Evolutionary conservation across 176 grass and related monocot genomes (phyloP).

Genomic region (Oryza punctata): DNA sequence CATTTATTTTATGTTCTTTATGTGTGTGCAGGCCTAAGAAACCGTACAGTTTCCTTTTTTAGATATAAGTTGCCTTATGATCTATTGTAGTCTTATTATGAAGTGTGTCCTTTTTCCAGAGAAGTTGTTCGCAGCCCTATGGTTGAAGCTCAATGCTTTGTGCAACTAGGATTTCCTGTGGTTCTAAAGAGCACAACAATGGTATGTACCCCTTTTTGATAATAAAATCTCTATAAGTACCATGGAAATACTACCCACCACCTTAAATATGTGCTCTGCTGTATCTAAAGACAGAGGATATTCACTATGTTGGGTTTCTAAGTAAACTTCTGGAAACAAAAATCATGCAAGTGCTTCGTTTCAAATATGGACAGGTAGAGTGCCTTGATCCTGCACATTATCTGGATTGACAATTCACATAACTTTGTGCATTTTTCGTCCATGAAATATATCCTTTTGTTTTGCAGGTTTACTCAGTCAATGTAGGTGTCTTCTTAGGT

Average conservation of each 20-base stretch:
- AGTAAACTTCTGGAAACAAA: constrained; percentile 98
- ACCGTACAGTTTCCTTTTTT: constrained; percentile 17
- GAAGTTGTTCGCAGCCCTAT: constrained; percentile 95
- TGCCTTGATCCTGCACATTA: constrained; percentile 19
- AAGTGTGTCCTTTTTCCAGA: constrained; percentile 50
- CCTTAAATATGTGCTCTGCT: constrained; percentile 40
- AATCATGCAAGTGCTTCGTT: constrained; percentile 98
- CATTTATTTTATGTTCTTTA: constrained; percentile 33
- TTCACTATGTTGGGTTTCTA: constrained; percentile 92
- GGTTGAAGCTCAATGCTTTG: constrained; percentile 99
- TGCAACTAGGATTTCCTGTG: constrained; percentile 93
- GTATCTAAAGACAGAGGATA: constrained; percentile 77
- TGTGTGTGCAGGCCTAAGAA: constrained; percentile 28
- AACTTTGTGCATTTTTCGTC: constrained; percentile 18
- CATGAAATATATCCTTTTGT: constrained; percentile 35
- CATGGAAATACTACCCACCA: constrained; percentile 27
- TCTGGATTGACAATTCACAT: constrained; percentile 23
- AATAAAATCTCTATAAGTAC: neutral
- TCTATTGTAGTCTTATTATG: constrained; percentile 17
- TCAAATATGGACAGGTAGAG: constrained; percentile 95
- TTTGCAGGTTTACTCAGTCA: constrained; percentile 91
- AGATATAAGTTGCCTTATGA: constrained; percentile 20
- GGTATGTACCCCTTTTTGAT: constrained; percentile 54
- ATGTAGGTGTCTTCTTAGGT: constrained; percentile 91
- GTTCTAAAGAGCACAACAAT: constrained; percentile 77